These are phyloP conservation scores for Monosiga brevicollis DNA, from an alignment of 78 protist genomes.

Conservation along the genomic window DNA sequence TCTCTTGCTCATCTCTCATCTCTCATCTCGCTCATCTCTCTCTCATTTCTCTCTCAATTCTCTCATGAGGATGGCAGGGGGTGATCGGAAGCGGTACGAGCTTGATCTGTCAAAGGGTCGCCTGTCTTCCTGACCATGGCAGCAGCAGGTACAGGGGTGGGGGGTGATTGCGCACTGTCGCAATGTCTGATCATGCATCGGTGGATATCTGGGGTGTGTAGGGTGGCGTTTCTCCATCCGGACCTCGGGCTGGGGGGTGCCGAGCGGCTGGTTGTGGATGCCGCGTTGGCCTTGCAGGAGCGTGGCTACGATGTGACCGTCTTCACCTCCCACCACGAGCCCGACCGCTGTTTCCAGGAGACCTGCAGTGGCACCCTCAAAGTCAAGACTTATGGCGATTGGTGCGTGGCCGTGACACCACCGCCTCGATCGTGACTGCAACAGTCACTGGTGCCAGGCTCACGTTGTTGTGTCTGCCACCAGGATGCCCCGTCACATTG, in stretches of 20 bases:
- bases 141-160: too few species aligned
- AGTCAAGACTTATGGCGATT: slow-evolving; percentile 67
- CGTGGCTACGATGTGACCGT: slow-evolving; percentile 65
- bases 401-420: neutral
- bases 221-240: slow-evolving; percentile 28
- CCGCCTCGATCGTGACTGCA: neutral
- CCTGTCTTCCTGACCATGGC: neutral
- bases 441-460: neutral
- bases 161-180: too few species aligned
- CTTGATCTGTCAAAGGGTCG: too few species aligned
- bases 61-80: too few species aligned
- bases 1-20: neutral
- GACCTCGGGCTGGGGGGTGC: slow-evolving; percentile 87
- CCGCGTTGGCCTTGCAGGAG: slow-evolving; percentile 65
- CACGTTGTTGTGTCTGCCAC: neutral
- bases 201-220: neutral
- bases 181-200: neutral
- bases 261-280: slow-evolving; percentile 90
- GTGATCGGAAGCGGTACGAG: too few species aligned
- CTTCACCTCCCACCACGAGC: slow-evolving; percentile 83
- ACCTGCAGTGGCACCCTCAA: slow-evolving; percentile 64
- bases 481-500: neutral
- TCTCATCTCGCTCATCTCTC: neutral
- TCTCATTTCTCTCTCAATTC: neutral
- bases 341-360: slow-evolving; percentile 75